Conservation (phyloP, 2,329 filamentous ascomycete genomes). For the Pleurostoma richardsiae region DNA sequence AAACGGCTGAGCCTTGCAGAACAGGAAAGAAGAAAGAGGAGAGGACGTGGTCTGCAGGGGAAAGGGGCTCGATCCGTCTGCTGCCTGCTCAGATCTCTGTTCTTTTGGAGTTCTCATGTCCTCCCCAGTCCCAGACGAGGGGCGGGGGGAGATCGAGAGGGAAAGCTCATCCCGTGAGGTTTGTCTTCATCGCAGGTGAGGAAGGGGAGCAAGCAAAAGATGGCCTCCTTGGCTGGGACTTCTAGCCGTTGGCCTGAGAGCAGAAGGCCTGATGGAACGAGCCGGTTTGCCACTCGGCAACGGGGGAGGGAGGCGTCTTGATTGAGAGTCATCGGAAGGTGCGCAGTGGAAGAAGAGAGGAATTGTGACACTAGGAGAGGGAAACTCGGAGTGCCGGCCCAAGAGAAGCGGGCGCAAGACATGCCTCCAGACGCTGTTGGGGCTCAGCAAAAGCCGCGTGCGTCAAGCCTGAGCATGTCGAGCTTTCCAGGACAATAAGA, state of each 20-base stretch:
- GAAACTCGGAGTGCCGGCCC: no score
- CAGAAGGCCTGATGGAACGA: no score
- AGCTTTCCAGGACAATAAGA: no score
- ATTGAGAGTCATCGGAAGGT: no score
- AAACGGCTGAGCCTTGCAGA: neutral
- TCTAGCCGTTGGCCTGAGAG: neutral
- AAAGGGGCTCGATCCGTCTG: neutral
- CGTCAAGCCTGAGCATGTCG: no score
- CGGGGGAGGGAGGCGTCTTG: no score
- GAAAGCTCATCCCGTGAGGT: conserved; percentile 13
- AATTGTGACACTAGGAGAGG: no score
- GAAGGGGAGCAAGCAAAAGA: neutral
- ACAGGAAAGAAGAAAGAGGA: neutral
- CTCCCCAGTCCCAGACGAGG: conserved; percentile 2
- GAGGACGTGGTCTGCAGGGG: neutral
- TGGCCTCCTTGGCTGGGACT: neutral
- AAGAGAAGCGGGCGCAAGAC: no score
- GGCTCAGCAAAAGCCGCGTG: no score
- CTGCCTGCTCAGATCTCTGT: conserved; percentile 28
- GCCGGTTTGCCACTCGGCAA: no score
- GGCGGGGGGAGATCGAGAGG: conserved; percentile 7
- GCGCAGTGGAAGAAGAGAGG: no score
- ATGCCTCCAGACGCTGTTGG: no score
- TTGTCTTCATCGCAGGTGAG: conserved; percentile 16
- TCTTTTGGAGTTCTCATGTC: conserved; percentile 17